Evolutionary conservation across 2,329 filamentous ascomycete genomes (phyloP).

Genomic region (Colletotrichum lini): DNA sequence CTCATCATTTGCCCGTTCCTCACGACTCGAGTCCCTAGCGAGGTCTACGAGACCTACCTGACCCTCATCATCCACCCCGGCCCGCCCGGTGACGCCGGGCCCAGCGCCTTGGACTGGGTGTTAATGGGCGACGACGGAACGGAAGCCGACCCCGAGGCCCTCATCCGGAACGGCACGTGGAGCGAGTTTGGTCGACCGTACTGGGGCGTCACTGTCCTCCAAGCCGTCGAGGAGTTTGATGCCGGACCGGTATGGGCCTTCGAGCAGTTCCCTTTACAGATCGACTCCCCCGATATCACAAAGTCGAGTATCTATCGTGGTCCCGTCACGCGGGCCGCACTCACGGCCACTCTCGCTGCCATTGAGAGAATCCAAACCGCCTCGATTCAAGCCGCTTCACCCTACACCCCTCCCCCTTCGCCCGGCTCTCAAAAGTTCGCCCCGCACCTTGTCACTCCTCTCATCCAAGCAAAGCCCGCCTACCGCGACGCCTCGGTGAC

Average conservation of each 20-base stretch:
- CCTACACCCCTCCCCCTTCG: conserved; percentile 41
- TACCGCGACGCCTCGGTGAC: conserved; percentile 49
- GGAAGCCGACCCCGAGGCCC: conserved; percentile 48
- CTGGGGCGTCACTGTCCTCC: conserved; percentile 58
- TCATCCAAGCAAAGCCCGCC: conserved; percentile 32
- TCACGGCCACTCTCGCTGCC: conserved; percentile 54
- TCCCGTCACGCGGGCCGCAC: conserved; percentile 54
- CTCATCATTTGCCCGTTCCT: conserved; percentile 60
- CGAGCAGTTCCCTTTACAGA: conserved; percentile 58
- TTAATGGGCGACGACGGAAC: conserved; percentile 59
- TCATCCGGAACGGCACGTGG: conserved; percentile 48
- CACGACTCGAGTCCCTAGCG: conserved; percentile 54
- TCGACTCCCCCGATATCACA: conserved; percentile 55
- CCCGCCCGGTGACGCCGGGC: conserved; percentile 58
- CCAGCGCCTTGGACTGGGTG: conserved; percentile 59
- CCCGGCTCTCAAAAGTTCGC: conserved; percentile 32
- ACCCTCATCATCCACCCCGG: conserved; percentile 59
- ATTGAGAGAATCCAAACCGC: conserved; percentile 51
- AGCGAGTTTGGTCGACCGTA: conserved; percentile 52
- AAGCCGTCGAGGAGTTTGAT: conserved; percentile 58
- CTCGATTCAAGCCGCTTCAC: conserved; percentile 22
- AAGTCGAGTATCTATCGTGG: conserved; percentile 59
- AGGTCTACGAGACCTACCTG: conserved; percentile 54
- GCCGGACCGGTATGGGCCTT: conserved; percentile 61
- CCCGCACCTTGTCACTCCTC: conserved; percentile 42